phyloP scores from a whole-genome alignment of 169 alveolate species.

The Amoebophrya sp. region DNA sequence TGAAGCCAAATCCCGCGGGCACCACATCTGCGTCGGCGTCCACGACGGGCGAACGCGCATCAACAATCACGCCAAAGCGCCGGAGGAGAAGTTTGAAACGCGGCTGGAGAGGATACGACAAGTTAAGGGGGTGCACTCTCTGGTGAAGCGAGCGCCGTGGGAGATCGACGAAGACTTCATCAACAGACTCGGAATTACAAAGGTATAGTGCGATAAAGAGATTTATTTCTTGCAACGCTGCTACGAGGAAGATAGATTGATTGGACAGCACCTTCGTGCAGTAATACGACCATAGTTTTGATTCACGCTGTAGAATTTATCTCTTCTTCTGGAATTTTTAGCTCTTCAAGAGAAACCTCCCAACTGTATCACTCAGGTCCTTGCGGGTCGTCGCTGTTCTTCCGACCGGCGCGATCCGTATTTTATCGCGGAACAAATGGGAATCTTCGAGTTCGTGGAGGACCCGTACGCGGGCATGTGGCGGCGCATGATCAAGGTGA shows the following conservation, averaged over 20 bases:
- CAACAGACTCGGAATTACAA: background rate
- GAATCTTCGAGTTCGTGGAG: background rate
- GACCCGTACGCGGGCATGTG: background rate
- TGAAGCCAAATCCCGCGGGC: background rate
- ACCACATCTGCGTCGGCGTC: background rate
- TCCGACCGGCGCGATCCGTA: background rate
- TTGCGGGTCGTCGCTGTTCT: slow-evolving; percentile 6
- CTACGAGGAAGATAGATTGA: no score
- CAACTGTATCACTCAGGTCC: no score
- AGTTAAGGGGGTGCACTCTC: background rate
- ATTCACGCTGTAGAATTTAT: no score
- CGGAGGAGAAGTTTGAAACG: background rate
- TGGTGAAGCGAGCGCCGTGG: background rate
- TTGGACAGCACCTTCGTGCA: no score
- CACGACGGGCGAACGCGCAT: background rate
- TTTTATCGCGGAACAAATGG: background rate
- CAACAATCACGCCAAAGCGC: background rate
- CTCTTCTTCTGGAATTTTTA: no score
- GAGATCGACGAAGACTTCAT: slow-evolving; percentile 5
- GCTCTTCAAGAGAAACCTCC: no score
- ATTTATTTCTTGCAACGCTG: no score
- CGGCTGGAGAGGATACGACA: background rate
- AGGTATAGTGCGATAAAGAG: no score
- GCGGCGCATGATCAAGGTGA: slow-evolving; percentile 4
- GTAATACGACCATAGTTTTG: no score